Evolutionary conservation across 2,329 filamentous ascomycete species (phyloP), one percentile per base, ranked within the genome.

Genomic region (Diaporthe sp.): DNA sequence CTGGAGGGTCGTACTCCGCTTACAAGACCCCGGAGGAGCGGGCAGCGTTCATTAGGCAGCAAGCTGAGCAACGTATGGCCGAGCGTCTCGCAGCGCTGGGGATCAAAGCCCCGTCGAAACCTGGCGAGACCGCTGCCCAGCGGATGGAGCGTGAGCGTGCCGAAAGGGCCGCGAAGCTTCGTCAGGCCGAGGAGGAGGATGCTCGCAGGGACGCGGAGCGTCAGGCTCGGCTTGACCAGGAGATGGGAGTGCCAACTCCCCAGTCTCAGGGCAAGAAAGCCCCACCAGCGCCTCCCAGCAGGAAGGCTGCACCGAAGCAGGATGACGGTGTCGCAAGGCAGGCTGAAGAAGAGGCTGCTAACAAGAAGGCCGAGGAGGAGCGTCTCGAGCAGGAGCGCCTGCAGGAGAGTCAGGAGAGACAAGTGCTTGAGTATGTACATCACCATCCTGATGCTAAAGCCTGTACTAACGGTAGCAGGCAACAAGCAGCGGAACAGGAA

Each of bases 31-130:
- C 96, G 0, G 96, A 98, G 83, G 96, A 99, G 80, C 92, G 97
- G 72, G 95, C 97, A 47, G 95, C 96, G 7, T 98, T 97, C 80
- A 98, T 98, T 81, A 97, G 97, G 82, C 96, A 98, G 82, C 96
- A 98, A 82, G 97, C 97, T 12, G 96, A 98, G 82, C 94, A 96
- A 81, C 94, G 96, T 75, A 98, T 99, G 93, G 96, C 97, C 47
- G 97, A 98, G 83, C 93, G 97, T 75, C 90, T 99, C 79, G 97
- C 97, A 75, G 96, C 96, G 61, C 90, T 98, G 75, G 97, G 97
- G 47, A 93, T 99, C 81, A 97, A 95, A 82, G 92, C 95, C 39
- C 93, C 94, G 8, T 88, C 88, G 25, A 97, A 97, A 81, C 85
- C 92, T 51, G 92, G 93, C 4, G 97, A 99, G 85, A 94, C 92